These are phyloP conservation scores for Albatrellus sp. DNA, from an alignment of 1,284 basidiomycete species.

Conservation along the genomic window DNA sequence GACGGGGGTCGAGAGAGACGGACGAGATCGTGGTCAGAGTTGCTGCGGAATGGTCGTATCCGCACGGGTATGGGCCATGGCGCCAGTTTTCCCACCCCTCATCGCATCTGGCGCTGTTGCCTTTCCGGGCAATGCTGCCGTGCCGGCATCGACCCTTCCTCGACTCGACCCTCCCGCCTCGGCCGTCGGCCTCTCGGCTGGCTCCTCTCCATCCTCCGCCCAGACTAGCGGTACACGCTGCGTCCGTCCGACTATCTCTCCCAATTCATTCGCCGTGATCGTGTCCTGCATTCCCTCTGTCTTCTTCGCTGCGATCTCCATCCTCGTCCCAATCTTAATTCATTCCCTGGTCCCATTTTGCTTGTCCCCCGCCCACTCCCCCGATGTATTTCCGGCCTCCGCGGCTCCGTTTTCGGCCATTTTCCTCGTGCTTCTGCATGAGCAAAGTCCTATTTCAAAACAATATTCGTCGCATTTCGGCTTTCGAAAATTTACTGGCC, in stretches of 20 bases:
- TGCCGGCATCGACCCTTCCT: neutral
- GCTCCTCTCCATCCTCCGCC: neutral
- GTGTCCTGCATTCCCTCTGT: neutral
- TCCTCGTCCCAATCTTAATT: too few species aligned
- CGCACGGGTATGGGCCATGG: too few species aligned
- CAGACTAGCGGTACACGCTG: neutral
- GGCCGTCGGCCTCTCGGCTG: neutral
- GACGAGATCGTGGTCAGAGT: neutral
- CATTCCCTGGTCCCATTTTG: too few species aligned
- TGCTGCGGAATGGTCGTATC: neutral
- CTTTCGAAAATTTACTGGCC: too few species aligned
- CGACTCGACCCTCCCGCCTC: neutral
- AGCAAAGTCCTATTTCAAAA: too few species aligned
- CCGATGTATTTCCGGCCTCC: too few species aligned
- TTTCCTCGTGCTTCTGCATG: too few species aligned
- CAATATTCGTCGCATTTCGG: too few species aligned
- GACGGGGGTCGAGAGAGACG: neutral
- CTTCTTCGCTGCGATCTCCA: too few species aligned
- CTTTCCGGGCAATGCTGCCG: neutral
- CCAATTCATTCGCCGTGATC: neutral
- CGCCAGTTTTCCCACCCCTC: conserved; percentile 4
- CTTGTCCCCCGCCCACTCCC: too few species aligned
- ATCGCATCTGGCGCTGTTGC: neutral
- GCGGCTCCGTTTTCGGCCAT: too few species aligned
- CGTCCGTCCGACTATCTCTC: neutral